Conservation (phyloP, 768 basidiomycete species). For the Mycena capillaripes region DNA sequence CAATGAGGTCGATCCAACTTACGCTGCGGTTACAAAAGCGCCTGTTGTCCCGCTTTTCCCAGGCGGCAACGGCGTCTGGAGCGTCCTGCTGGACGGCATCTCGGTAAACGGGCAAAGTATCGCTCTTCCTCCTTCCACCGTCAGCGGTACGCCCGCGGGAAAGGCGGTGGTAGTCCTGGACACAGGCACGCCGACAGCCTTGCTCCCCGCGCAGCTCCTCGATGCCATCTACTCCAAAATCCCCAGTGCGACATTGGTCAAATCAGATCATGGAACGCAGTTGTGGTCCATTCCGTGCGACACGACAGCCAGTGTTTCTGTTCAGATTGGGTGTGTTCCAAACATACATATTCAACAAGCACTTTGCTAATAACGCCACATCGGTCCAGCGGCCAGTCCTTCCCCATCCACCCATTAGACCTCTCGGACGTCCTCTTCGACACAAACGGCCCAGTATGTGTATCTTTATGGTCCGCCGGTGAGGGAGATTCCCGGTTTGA, state of each 20-base stretch:
- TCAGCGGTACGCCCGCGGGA: not conserved
- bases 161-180: not conserved
- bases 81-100: not conserved
- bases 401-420: constrained; percentile 5
- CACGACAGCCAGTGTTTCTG: too few species aligned
- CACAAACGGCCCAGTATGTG: not conserved
- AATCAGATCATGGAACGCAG: too few species aligned
- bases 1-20: constrained; percentile 8
- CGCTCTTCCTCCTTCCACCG: not conserved
- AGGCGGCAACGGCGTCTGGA: not conserved
- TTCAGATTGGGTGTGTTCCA: too few species aligned
- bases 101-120: not conserved
- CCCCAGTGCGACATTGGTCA: not conserved
- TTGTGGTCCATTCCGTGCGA: too few species aligned
- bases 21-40: not conserved
- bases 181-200: not conserved
- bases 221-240: not conserved
- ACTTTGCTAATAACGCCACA: too few species aligned
- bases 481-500: not conserved
- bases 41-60: not conserved
- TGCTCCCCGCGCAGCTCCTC: not conserved
- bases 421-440: not conserved
- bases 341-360: too few species aligned
- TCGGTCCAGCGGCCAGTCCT: too few species aligned
- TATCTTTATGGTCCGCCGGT: not conserved